phyloP scores from a whole-genome alignment of 2,329 filamentous ascomycete species.

The Talaromyces sp. region DNA sequence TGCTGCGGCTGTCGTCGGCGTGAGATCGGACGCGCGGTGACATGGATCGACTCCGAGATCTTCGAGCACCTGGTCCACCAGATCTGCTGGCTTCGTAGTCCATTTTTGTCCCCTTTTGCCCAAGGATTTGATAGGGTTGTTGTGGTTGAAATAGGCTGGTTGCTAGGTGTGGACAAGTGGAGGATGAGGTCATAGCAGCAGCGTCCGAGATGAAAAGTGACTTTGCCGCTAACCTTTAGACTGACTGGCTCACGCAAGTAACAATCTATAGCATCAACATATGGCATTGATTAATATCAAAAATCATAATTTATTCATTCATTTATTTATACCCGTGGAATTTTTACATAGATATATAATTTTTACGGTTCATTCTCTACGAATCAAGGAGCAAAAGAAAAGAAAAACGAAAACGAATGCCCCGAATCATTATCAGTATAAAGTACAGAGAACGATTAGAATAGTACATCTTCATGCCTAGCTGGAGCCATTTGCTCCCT shows the following conservation, averaged over 20 bases:
- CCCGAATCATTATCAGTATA: neutral
- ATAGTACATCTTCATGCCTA: neutral
- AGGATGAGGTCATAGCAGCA: neutral
- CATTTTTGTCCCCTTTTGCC: neutral
- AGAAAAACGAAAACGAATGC: neutral
- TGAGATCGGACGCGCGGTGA: slow-evolving; percentile 7
- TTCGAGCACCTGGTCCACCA: neutral
- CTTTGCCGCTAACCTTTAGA: neutral
- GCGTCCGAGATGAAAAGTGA: neutral
- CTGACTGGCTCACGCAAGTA: neutral
- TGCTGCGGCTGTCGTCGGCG: slow-evolving; percentile 1
- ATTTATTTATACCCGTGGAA: neutral
- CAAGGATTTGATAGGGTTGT: neutral
- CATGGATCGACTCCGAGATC: slow-evolving; percentile 9
- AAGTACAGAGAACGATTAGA: neutral
- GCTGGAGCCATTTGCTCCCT: slow-evolving; percentile 17
- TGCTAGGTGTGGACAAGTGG: neutral
- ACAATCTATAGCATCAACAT: neutral
- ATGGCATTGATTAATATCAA: neutral
- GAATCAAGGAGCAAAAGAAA: neutral
- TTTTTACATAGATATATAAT: neutral
- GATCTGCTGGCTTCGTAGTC: neutral
- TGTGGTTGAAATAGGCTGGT: neutral
- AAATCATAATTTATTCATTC: neutral
- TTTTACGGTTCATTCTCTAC: neutral